A percentile compares a stretch with the other conserved stretches of the same genome.
These are phyloP conservation scores for Aspergillus panamensis DNA, from an alignment of 495 filamentous ascomycete species.

Conservation along the genomic window DNA sequence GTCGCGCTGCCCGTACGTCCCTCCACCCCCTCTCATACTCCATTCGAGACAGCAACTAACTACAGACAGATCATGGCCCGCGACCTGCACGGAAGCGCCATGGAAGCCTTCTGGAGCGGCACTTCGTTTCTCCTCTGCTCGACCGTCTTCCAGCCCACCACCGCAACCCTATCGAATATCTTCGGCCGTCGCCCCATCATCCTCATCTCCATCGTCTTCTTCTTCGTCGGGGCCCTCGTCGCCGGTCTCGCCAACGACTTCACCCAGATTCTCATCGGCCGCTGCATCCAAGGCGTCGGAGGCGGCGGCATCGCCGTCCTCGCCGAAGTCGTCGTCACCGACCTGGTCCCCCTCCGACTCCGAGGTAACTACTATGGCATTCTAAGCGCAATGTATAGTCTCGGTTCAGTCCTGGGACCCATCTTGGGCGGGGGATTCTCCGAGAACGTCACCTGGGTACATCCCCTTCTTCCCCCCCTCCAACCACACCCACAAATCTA, in stretches of 20 bases:
- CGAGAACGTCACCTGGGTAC: slow-evolving; percentile 39
- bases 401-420: slow-evolving; percentile 35
- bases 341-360: slow-evolving; percentile 38
- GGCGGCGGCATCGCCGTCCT: slow-evolving; percentile 36
- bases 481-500: neutral
- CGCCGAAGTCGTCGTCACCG: slow-evolving; percentile 33
- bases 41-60: neutral
- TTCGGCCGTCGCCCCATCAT: slow-evolving; percentile 50
- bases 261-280: slow-evolving; percentile 30
- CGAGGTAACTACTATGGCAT: slow-evolving; percentile 34
- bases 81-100: slow-evolving; percentile 42
- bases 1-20: slow-evolving; percentile 61
- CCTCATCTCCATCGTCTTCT: slow-evolving; percentile 34
- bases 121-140: slow-evolving; percentile 49
- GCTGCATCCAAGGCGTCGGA: slow-evolving; percentile 35
- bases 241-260: slow-evolving; percentile 34
- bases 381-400: slow-evolving; percentile 22
- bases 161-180: slow-evolving; percentile 45
- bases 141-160: slow-evolving; percentile 40
- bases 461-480: neutral
- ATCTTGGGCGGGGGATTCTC: slow-evolving; percentile 34
- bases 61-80: slow-evolving; percentile 14
- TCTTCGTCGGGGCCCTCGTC: slow-evolving; percentile 44
- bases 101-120: slow-evolving; percentile 53
- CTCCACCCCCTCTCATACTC: too few species aligned